Evolutionary conservation across 75 land plant species (phyloP).

Genomic region (Isoetes taiwanensis): DNA sequence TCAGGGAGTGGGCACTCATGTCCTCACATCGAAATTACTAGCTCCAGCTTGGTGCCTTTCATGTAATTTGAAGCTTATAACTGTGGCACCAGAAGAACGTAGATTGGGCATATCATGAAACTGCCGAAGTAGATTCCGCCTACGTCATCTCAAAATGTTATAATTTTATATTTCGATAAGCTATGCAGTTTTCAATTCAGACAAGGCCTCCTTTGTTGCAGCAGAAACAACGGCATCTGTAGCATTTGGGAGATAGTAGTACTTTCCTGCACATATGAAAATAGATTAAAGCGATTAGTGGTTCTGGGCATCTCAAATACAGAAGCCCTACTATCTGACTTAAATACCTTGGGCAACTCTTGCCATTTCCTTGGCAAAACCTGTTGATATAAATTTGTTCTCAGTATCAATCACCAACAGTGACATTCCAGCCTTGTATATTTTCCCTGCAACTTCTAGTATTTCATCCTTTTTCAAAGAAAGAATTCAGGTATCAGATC

Average conservation of each 20-base stretch:
- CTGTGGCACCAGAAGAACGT: too few species aligned
- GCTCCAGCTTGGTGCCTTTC: too few species aligned
- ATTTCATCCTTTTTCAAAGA: constrained; percentile 98
- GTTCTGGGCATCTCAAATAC: too few species aligned
- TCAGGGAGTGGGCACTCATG: too few species aligned
- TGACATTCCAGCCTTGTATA: constrained; percentile 95
- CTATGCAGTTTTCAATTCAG: constrained; percentile 65
- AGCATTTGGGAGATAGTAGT: constrained; percentile 95
- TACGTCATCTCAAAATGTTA: too few species aligned
- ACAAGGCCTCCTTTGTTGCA: constrained; percentile 73
- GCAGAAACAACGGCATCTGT: constrained; percentile 94
- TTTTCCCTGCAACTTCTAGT: constrained; percentile 90
- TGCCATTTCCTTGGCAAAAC: constrained; percentile 96
- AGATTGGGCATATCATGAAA: too few species aligned
- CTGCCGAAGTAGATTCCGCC: too few species aligned
- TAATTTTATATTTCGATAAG: too few species aligned
- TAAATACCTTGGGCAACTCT: constrained; percentile 91
- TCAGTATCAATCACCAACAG: constrained; percentile 96
- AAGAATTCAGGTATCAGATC: too few species aligned
- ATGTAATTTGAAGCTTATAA: too few species aligned
- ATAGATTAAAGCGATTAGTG: background rate
- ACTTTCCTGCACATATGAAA: constrained; percentile 50
- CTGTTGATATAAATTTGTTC: constrained; percentile 98
- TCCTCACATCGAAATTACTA: too few species aligned
- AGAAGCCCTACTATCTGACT: too few species aligned